A percentile compares a stretch with the other conserved stretches of the same genome.
phyloP scores from a whole-genome alignment of 2,329 filamentous ascomycete species.

The Paramyrothecium roridum region DNA sequence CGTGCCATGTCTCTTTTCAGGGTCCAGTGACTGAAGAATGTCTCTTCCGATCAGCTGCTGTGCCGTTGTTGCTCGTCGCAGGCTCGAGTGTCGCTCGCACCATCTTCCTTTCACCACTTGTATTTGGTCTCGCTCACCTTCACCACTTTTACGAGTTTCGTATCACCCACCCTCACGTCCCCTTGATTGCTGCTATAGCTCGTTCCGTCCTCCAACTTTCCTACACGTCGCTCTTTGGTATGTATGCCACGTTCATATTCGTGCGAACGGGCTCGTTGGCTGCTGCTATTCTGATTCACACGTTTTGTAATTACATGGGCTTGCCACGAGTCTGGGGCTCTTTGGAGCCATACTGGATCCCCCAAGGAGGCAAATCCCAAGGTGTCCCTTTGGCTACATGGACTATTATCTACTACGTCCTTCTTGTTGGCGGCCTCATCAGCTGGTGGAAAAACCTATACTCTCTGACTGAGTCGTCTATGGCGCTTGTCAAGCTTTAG shows the following conservation, averaged over 20 bases:
- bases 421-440: constrained; percentile 69
- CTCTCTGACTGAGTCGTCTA: constrained; percentile 58
- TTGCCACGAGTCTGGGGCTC: constrained; percentile 82
- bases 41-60: constrained; percentile 83
- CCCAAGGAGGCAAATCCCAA: constrained; percentile 16
- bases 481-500: constrained; percentile 26
- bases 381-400: constrained; percentile 39
- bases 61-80: constrained; percentile 78
- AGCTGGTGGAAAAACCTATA: constrained; percentile 72
- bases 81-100: constrained; percentile 54
- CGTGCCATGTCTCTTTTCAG: constrained; percentile 31
- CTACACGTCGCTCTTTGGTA: constrained; percentile 92
- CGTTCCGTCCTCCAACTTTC: constrained; percentile 79
- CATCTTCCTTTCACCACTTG: constrained; percentile 78
- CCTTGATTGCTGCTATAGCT: constrained; percentile 59
- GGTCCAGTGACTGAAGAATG: constrained; percentile 90
- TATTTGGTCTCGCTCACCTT: constrained; percentile 90
- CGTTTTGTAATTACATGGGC: constrained; percentile 91
- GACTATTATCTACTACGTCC: constrained; percentile 75
- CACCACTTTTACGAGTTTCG: constrained; percentile 97
- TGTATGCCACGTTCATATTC: constrained; percentile 87
- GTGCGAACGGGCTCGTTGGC: constrained; percentile 79
- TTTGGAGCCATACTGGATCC: constrained; percentile 54
- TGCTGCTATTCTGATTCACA: constrained; percentile 73
- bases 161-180: constrained; percentile 70